Percentiles rank a stretch among this genome's conserved stretches.
phyloP scores from a whole-genome alignment of 179 eudicot genomes.

The Drosera spatulata region DNA sequence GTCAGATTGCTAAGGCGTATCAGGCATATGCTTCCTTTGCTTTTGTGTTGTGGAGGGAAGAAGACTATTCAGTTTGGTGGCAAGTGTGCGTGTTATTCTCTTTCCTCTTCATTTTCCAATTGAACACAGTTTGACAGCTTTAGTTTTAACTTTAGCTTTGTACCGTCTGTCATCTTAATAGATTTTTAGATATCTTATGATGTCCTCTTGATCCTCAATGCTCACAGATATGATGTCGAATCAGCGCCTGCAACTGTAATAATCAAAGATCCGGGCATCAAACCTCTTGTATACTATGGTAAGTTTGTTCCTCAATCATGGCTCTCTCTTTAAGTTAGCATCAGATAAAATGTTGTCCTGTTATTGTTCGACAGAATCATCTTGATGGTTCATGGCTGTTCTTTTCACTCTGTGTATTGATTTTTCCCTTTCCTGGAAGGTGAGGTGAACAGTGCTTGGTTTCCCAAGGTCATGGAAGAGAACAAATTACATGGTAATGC shows the following conservation, averaged over 20 bases:
- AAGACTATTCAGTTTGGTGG: constrained; percentile 71
- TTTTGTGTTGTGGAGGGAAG: constrained; percentile 72
- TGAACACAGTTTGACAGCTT: no score
- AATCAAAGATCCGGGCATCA: constrained; percentile 70
- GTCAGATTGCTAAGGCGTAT: constrained; percentile 63
- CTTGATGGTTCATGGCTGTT: neutral
- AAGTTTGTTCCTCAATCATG: constrained; percentile 3
- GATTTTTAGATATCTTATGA: neutral
- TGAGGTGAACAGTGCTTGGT: constrained; percentile 57
- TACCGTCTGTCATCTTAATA: no score
- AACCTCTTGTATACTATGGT: constrained; percentile 72
- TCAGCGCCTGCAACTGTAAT: constrained; percentile 75
- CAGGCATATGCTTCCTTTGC: constrained; percentile 81
- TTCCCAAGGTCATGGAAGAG: constrained; percentile 59
- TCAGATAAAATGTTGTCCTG: neutral
- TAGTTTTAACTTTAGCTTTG: no score
- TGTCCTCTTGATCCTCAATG: constrained; percentile 9
- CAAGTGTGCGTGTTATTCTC: constrained; percentile 37
- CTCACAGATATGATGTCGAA: constrained; percentile 60
- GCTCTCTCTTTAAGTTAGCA: no score
- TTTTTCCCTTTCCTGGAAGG: constrained; percentile 30
- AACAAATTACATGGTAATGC: constrained; percentile 79
- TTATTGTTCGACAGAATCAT: neutral
- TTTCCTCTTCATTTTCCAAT: neutral
- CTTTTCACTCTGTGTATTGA: no score